Evolutionary conservation across 352 stramenopile species (phyloP).

Genomic region (Thraustochytrium striatum): DNA sequence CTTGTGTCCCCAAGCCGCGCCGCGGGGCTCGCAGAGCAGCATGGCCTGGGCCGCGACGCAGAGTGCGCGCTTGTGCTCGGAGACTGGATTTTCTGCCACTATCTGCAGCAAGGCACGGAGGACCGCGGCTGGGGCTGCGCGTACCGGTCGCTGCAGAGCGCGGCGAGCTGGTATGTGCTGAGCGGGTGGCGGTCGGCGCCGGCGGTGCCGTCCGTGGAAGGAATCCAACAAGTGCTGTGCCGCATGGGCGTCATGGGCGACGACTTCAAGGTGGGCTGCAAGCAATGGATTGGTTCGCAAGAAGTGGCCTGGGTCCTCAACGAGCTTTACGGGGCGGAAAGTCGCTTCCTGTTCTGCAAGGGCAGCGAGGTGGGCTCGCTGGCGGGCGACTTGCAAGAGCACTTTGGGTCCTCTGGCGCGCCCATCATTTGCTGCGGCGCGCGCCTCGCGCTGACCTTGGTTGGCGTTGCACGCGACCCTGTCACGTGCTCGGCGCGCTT

Average conservation of each 20-base stretch:
- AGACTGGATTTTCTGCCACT: conserved; percentile 77
- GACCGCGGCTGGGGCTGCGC: conserved; percentile 80
- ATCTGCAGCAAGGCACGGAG: conserved; percentile 69
- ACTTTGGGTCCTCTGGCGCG: not conserved
- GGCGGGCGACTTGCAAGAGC: not conserved
- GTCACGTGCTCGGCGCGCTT: not conserved
- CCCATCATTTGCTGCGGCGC: conserved; percentile 13
- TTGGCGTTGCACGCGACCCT: not conserved
- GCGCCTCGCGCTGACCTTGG: not conserved
- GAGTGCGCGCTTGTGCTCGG: conserved; percentile 72
- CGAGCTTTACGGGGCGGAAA: not conserved
- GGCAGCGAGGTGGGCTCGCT: not conserved
- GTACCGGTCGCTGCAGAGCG: conserved; percentile 74
- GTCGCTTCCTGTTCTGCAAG: not conserved
- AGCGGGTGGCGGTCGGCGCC: conserved; percentile 24
- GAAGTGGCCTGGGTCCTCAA: conserved; percentile 35
- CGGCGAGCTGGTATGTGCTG: conserved; percentile 70
- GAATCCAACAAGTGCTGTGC: not conserved
- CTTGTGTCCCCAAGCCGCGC: too few species aligned
- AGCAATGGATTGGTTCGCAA: conserved; percentile 40
- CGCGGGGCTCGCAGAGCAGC: too few species aligned
- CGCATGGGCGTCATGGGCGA: conserved; percentile 29
- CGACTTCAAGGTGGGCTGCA: not conserved
- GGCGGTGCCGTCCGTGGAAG: not conserved
- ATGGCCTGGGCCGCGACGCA: too few species aligned